Conservation (phyloP, 73 alveolate genomes). For the Stentor roeselii region DNA sequence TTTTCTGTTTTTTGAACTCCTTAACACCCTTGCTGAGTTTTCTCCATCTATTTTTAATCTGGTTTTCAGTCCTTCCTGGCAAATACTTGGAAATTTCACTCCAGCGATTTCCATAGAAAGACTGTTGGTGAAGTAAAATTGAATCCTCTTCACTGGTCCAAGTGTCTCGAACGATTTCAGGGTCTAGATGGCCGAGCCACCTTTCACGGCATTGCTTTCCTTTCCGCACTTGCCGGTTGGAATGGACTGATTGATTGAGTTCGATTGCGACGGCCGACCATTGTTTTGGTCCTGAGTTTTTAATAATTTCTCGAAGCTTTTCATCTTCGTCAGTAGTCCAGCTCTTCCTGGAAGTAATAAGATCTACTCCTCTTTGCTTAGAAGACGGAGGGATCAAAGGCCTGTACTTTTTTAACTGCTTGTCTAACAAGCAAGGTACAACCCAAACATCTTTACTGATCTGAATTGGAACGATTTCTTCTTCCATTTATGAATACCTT, state of each 20-base stretch:
- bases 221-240: conserved; percentile 37
- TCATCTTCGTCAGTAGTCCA: not conserved
- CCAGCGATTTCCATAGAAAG: conserved; percentile 2
- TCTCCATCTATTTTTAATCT: conserved; percentile 3
- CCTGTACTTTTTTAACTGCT: not conserved
- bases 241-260: conserved; percentile 26
- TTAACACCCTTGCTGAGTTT: not conserved
- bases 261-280: conserved; percentile 49
- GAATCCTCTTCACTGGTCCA: not conserved
- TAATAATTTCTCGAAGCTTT: too few relatives aligned
- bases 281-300: conserved; percentile 22
- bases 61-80: conserved; percentile 25
- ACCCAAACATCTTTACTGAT: not conserved
- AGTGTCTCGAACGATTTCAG: not conserved
- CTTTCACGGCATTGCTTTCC: conserved; percentile 89
- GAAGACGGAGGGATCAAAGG: not conserved
- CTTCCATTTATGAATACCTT: not conserved
- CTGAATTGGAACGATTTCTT: not conserved
- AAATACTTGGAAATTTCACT: not conserved
- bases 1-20: not conserved
- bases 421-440: not conserved
- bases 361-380: not conserved
- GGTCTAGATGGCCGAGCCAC: conserved; percentile 78
- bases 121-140: not conserved
- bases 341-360: not conserved